These are phyloP conservation scores for Candida sp. DNA, from an alignment of 1,139 yeast genomes.

Conservation along the genomic window DNA sequence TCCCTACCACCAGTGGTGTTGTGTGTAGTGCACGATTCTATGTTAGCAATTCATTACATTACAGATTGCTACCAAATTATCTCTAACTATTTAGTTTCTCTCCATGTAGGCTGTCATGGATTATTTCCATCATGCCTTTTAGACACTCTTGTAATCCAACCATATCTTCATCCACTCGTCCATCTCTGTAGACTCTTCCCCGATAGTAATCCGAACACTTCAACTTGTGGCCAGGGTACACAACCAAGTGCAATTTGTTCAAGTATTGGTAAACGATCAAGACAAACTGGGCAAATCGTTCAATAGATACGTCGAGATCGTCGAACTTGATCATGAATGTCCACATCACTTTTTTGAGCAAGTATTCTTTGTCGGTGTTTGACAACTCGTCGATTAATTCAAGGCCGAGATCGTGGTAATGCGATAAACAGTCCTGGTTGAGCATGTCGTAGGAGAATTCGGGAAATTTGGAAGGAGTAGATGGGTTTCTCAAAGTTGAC, in stretches of 20 bases:
- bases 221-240: slow-evolving; percentile 3
- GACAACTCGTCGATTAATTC: slow-evolving; percentile 7
- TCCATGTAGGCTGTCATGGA: neutral
- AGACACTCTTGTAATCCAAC: slow-evolving; percentile 6
- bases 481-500: no score
- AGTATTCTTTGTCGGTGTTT: slow-evolving; percentile 5
- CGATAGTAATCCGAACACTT: slow-evolving; percentile 8
- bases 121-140: slow-evolving; percentile 1
- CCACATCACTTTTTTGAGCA: slow-evolving; percentile 6
- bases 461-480: neutral
- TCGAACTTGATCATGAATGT: slow-evolving; percentile 6
- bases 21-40: no score
- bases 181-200: slow-evolving; percentile 4
- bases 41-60: no score
- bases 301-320: slow-evolving; percentile 1
- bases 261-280: neutral
- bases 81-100: neutral
- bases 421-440: neutral
- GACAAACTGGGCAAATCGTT: slow-evolving; percentile 5
- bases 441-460: neutral
- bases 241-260: slow-evolving; percentile 2
- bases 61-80: neutral
- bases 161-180: slow-evolving; percentile 10
- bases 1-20: no score
- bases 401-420: slow-evolving; percentile 1